A percentile compares a stretch with the other conserved stretches of the same genome.
These are phyloP conservation scores for Arctium lappa DNA, from an alignment of 129 eudicot genomes.

Conservation along the genomic window DNA sequence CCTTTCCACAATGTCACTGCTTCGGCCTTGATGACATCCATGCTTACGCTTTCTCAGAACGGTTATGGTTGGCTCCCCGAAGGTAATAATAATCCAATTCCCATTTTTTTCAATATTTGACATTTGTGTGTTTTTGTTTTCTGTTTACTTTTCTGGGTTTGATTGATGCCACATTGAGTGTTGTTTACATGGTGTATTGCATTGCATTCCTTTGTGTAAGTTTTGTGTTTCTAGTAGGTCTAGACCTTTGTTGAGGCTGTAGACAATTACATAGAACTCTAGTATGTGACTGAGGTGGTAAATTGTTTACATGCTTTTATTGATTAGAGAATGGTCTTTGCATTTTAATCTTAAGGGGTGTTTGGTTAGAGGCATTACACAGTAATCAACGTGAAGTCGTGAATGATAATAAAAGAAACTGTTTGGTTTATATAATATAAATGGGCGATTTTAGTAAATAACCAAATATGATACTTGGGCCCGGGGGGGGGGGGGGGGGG, in stretches of 20 bases:
- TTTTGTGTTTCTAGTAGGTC: not conserved
- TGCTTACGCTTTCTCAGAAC: slow-evolving; percentile 65
- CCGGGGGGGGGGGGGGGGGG: too few species aligned
- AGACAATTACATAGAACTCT: not conserved
- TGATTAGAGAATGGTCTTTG: not conserved
- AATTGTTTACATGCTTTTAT: not conserved
- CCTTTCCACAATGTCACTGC: slow-evolving; percentile 90
- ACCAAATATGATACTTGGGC: too few species aligned
- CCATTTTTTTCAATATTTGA: not conserved
- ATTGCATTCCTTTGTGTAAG: not conserved
- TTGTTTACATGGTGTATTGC: not conserved
- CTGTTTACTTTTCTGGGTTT: not conserved
- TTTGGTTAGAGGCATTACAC: too few species aligned
- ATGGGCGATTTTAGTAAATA: too few species aligned
- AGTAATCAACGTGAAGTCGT: too few species aligned
- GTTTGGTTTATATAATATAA: too few species aligned
- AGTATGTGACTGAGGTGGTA: not conserved
- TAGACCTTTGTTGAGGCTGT: not conserved
- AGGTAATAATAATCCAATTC: slow-evolving; percentile 37
- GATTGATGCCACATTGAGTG: not conserved
- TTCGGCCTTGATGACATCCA: slow-evolving; percentile 94
- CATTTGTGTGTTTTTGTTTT: not conserved
- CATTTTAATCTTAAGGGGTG: not conserved
- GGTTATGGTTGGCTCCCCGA: slow-evolving; percentile 82
- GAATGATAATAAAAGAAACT: too few species aligned